Percentiles rank a stretch among this genome's conserved stretches.
phyloP scores from a whole-genome alignment of 2,329 filamentous ascomycete genomes.

The Colletotrichum lini region DNA sequence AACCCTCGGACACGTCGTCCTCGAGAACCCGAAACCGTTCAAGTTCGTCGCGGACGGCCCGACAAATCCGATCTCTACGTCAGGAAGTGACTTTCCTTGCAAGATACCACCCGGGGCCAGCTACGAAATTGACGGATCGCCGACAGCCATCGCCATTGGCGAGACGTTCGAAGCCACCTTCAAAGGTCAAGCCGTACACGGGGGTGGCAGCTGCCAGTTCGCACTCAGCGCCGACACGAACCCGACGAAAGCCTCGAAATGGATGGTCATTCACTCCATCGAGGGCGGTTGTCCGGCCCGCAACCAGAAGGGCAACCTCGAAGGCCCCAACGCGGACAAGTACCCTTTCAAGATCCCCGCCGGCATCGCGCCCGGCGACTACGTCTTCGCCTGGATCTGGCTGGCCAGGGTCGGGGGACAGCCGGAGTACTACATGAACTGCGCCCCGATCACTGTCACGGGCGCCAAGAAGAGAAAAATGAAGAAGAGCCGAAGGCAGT shows the following conservation, averaged over 20 bases:
- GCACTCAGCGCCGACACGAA: conserved; percentile 22
- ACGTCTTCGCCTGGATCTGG: conserved; percentile 40
- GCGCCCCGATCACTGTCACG: conserved; percentile 33
- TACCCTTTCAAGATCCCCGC: conserved; percentile 29
- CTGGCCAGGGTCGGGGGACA: conserved; percentile 24
- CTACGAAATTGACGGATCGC: conserved; percentile 31
- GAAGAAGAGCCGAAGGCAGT: not conserved
- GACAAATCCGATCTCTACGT: conserved; percentile 31
- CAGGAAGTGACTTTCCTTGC: conserved; percentile 35
- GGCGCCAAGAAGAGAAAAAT: conserved; percentile 9
- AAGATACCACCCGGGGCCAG: conserved; percentile 18
- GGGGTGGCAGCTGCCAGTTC: conserved; percentile 35
- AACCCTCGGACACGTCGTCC: conserved; percentile 27
- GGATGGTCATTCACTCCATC: conserved; percentile 39
- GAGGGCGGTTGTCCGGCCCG: conserved; percentile 35
- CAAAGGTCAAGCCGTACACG: conserved; percentile 36
- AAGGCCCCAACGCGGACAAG: conserved; percentile 32
- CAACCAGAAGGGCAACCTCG: conserved; percentile 38
- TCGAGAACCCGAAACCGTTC: conserved; percentile 36
- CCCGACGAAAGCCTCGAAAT: conserved; percentile 30
- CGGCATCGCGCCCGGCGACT: conserved; percentile 33
- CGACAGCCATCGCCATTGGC: conserved; percentile 27
- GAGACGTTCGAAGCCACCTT: conserved; percentile 31
- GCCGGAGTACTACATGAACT: conserved; percentile 40
- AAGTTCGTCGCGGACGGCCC: conserved; percentile 33